Evolutionary conservation across 2,329 filamentous ascomycete genomes (phyloP), one percentile per base, ranked within the genome.

Genomic region (Xylogone sp.): DNA sequence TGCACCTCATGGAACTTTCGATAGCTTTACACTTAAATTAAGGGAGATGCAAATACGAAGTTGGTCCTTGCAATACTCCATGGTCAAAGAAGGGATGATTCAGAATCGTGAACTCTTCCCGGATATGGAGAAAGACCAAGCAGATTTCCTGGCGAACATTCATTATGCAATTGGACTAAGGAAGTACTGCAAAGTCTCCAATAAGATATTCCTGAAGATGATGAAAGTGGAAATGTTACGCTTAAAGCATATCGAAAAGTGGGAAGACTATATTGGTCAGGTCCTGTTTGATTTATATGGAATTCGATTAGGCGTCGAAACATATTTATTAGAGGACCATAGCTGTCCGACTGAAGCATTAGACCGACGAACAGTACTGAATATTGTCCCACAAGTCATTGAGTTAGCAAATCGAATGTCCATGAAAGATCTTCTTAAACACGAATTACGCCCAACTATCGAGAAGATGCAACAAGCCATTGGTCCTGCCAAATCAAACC

Each of bases 391-490:
- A 55, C 88, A 92, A 63, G 82, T 97, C 34, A 86, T 95, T 63
- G 75, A 82, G 31, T 83, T 97, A 52, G 90, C 90, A 2, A 86
- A 86, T 46, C 85, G 88, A 55, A 86, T 97, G 75, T 86, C 89
- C 20, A 88, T 96, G 73, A 96, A 93, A 62, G 94, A 97, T 58
- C 73, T 97, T 18, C 82, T 91, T 16, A 97, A 96, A 67, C 94
- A 91, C 16, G 90, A 97, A 51, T 75, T 99, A 49, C 95, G 93
- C 66, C 83, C 79, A 16, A 90, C 91, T 0, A 94, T 99, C 53
- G 94, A 99, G 53, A 91, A 92, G 59, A 90, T 99, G 70, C 92
- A 97, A 66, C 85, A 90, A 59, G 86, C 89, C 4, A 86, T 97
- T 49, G 90, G 90, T 1, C 81, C 82, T 49, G 82, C 87, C 22